Evolutionary conservation across 768 basidiomycete genomes (phyloP).

Genomic region (Mycena albidolilacea): DNA sequence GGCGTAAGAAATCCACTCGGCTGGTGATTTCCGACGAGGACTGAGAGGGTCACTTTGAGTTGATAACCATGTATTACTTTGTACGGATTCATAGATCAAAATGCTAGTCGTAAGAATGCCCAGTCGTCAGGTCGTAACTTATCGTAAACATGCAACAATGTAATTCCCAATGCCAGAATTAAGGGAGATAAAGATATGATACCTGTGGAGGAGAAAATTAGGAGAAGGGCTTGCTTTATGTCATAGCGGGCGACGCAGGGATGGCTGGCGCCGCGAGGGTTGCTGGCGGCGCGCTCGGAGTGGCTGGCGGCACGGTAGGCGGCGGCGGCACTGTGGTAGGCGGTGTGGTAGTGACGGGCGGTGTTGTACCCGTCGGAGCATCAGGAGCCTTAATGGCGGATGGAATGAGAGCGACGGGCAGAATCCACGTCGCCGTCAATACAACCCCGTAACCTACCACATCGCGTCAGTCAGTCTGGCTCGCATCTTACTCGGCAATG

Average conservation of each 20-base stretch:
- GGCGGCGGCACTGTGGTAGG: too few species aligned
- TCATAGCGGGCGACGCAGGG: not conserved
- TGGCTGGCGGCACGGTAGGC: too few species aligned
- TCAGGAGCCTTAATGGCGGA: constrained; percentile 21
- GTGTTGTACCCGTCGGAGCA: too few species aligned
- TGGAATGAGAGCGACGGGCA: constrained; percentile 70
- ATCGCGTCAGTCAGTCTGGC: not conserved
- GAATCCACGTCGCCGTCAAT: constrained; percentile 71
- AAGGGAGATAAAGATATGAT: constrained; percentile 3
- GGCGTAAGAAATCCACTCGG: constrained; percentile 25
- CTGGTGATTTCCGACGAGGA: constrained; percentile 33
- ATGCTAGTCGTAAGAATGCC: constrained; percentile 5
- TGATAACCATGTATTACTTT: not conserved
- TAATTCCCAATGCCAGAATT: not conserved
- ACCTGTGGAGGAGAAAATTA: not conserved
- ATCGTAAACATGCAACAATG: constrained; percentile 4
- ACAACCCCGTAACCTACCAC: constrained; percentile 63
- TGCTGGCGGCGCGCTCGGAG: too few species aligned
- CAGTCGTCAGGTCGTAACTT: not conserved
- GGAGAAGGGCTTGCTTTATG: not conserved
- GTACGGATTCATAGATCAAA: not conserved
- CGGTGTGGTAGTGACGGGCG: too few species aligned
- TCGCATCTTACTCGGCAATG: not conserved
- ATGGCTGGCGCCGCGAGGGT: too few species aligned
- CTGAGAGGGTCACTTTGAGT: not conserved